Conservation (phyloP, 768 basidiomycete species). For the Tephrocybe sp. region DNA sequence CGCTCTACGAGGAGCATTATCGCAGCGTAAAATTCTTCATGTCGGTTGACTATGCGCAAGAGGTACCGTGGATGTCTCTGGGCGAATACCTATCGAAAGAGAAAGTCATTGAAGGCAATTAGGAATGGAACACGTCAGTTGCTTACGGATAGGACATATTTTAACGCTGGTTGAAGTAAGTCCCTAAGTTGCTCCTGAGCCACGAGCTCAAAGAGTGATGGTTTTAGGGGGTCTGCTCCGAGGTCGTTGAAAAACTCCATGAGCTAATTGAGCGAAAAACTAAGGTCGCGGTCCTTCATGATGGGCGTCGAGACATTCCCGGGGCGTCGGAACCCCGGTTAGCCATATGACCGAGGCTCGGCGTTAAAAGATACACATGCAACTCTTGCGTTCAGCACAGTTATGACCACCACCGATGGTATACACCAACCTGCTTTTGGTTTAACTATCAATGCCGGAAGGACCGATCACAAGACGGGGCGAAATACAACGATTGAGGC, state of each 20-base stretch:
- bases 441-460: too few species aligned
- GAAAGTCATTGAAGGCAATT: neutral
- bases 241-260: constrained; percentile 87
- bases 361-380: neutral
- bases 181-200: constrained; percentile 93
- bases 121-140: neutral
- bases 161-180: constrained; percentile 89
- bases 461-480: too few species aligned
- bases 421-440: too few species aligned
- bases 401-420: too few species aligned
- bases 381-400: too few species aligned
- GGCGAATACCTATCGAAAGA: constrained; percentile 74
- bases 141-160: constrained; percentile 89
- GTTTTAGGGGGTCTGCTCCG: constrained; percentile 71
- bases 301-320: constrained; percentile 6
- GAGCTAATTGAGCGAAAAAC: constrained; percentile 1
- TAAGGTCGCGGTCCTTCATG: constrained; percentile 12
- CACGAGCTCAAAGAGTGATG: constrained; percentile 87
- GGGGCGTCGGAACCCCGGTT: constrained; percentile 12
- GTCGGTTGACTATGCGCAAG: constrained; percentile 85
- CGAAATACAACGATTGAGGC: too few species aligned
- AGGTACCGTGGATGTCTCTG: constrained; percentile 94
- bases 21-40: constrained; percentile 93
- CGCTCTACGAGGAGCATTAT: constrained; percentile 90
- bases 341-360: neutral